Conservation (phyloP, 169 alveolate genomes). For the Cardiosporidium cionae region DNA sequence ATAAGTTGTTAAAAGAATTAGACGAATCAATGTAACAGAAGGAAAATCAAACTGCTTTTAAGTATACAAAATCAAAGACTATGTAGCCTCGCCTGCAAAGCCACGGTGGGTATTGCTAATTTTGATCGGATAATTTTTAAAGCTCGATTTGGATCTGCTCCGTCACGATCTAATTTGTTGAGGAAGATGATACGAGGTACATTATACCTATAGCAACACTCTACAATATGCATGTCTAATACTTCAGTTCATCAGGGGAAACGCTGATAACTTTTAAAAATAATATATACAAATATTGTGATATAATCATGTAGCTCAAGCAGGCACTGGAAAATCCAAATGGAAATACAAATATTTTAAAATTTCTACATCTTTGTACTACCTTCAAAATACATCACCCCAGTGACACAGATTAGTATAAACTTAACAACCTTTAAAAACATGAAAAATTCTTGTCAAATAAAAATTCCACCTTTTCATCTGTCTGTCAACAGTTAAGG, state of each 20-base stretch:
- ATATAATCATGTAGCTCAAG: too few relatives aligned
- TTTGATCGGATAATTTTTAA: constrained; percentile 68
- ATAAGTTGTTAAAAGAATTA: too few relatives aligned
- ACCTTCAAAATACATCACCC: not conserved
- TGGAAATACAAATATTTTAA: not conserved
- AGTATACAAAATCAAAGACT: too few relatives aligned
- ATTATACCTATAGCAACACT: constrained; percentile 42
- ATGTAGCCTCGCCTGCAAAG: constrained; percentile 45
- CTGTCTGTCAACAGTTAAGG: constrained; percentile 91
- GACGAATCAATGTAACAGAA: too few relatives aligned
- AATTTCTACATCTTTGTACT: not conserved
- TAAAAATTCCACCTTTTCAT: constrained; percentile 87
- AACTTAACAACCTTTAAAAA: not conserved
- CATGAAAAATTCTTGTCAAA: too few relatives aligned
- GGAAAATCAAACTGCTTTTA: too few relatives aligned
- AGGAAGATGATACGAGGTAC: constrained; percentile 87
- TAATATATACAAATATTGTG: too few relatives aligned
- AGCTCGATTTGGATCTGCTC: constrained; percentile 84
- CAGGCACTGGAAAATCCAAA: too few relatives aligned
- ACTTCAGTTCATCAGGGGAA: not conserved
- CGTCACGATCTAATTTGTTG: constrained; percentile 92
- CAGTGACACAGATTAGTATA: not conserved
- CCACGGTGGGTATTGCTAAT: constrained; percentile 66
- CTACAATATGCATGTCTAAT: not conserved
- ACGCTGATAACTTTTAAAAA: not conserved